Evolutionary conservation across 2,329 filamentous ascomycete species (phyloP).

Genomic region (Phaeomoniella chlamydospora): DNA sequence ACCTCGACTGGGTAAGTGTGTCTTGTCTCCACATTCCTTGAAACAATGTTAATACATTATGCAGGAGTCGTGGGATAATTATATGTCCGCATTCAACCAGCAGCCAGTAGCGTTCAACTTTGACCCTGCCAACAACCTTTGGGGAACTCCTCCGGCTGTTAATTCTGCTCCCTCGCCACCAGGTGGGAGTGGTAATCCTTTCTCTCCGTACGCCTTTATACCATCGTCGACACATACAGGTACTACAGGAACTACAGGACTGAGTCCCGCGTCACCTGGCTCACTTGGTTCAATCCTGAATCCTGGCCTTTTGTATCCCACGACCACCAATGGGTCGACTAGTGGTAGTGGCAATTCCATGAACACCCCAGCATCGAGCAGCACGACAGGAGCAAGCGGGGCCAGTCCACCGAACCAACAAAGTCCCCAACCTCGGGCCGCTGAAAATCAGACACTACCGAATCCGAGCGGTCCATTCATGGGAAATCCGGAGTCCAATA

Average conservation of each 20-base stretch:
- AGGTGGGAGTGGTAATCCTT: no score
- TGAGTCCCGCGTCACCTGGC: neutral
- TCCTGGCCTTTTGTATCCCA: neutral
- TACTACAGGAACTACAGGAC: neutral
- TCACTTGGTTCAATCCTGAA: neutral
- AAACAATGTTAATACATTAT: slow-evolving; percentile 13
- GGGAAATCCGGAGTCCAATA: neutral
- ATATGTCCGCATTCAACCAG: slow-evolving; percentile 24
- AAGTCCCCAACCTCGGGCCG: neutral
- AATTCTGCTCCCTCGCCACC: neutral
- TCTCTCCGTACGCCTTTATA: neutral
- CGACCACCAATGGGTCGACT: neutral
- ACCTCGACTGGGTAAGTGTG: slow-evolving; percentile 47
- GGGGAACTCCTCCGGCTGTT: slow-evolving; percentile 9
- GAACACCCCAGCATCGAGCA: neutral
- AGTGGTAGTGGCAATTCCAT: neutral
- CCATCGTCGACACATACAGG: neutral
- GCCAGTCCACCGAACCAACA: neutral
- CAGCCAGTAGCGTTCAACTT: slow-evolving; percentile 35
- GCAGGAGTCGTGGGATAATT: slow-evolving; percentile 55
- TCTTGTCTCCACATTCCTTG: neutral
- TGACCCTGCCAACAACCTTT: slow-evolving; percentile 24
- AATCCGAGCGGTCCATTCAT: neutral
- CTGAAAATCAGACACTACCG: neutral
- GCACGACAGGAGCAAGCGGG: neutral